Conservation (phyloP, 2,329 filamentous ascomycete genomes). For the Exophiala aquamarina region DNA sequence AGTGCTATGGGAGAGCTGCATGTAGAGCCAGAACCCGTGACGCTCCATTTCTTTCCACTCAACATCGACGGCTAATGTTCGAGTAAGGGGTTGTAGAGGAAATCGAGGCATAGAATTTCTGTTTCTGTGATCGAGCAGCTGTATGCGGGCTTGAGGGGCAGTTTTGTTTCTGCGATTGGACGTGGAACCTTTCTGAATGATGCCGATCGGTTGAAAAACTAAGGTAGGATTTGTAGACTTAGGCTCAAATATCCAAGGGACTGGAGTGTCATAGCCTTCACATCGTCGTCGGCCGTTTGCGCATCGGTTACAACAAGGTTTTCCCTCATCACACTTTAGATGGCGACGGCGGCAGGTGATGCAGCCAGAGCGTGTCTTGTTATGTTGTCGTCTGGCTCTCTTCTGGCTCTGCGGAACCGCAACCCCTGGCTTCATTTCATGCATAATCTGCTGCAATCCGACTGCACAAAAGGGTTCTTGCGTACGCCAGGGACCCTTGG, state of each 20-base stretch:
- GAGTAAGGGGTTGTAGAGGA: too few species aligned
- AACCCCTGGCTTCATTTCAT: too few species aligned
- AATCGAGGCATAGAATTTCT: too few species aligned
- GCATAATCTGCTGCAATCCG: too few species aligned
- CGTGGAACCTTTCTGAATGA: too few species aligned
- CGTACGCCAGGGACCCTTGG: too few species aligned
- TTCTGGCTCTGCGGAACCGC: background rate
- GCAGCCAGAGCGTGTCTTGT: conserved; percentile 31
- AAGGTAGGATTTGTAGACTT: background rate
- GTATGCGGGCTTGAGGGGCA: too few species aligned
- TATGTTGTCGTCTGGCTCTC: background rate
- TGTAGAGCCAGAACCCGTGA: background rate
- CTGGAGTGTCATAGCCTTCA: conserved; percentile 11
- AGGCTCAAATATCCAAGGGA: background rate
- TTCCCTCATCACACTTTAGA: conserved; percentile 42
- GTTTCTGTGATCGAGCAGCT: too few species aligned
- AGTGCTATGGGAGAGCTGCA: background rate
- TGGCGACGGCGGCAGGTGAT: conserved; percentile 33
- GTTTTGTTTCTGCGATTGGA: too few species aligned
- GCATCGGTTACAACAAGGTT: conserved; percentile 37
- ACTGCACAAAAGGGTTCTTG: too few species aligned
- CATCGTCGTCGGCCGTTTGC: conserved; percentile 35
- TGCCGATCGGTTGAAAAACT: too few species aligned
- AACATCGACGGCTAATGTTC: too few species aligned
- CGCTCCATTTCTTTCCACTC: background rate